Conservation (phyloP, 805 yeast genomes). For the Zygotorulaspora florentina region DNA sequence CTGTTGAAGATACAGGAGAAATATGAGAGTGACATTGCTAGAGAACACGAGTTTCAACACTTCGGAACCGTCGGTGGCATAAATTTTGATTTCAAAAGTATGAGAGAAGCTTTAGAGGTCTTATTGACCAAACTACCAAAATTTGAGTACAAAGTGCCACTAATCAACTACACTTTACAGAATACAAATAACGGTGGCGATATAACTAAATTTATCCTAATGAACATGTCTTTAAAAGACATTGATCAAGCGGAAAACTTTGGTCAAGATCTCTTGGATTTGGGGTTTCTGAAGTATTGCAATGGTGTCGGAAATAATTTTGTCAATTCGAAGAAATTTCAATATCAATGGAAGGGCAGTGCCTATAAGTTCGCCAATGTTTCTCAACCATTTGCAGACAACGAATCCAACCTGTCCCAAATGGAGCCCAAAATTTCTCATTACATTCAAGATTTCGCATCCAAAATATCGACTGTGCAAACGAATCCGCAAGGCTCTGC, state of each 20-base stretch:
- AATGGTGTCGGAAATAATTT: slow-evolving; percentile 65
- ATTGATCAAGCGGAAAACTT: slow-evolving; percentile 61
- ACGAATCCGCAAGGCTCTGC: slow-evolving; percentile 1
- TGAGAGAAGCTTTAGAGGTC: slow-evolving; percentile 39
- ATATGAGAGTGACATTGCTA: slow-evolving; percentile 22
- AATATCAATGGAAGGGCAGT: slow-evolving; percentile 75
- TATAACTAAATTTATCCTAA: slow-evolving; percentile 30
- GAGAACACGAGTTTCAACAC: slow-evolving; percentile 29
- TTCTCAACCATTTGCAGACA: slow-evolving; percentile 21
- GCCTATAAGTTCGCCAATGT: slow-evolving; percentile 55
- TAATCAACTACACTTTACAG: slow-evolving; percentile 39
- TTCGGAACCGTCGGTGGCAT: slow-evolving; percentile 31
- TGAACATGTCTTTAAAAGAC: slow-evolving; percentile 32
- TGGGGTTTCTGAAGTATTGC: slow-evolving; percentile 53
- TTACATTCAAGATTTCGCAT: slow-evolving; percentile 16
- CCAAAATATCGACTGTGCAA: slow-evolving; percentile 10
- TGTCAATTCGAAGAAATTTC: slow-evolving; percentile 68
- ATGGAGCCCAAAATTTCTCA: slow-evolving; percentile 15
- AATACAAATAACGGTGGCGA: slow-evolving; percentile 36
- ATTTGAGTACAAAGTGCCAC: slow-evolving; percentile 54
- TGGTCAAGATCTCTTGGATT: slow-evolving; percentile 65
- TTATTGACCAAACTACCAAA: slow-evolving; percentile 51
- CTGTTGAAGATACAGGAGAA: slow-evolving; percentile 23
- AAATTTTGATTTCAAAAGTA: slow-evolving; percentile 33
- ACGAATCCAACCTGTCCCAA: slow-evolving; percentile 7